Evolutionary conservation across 257 asterid genomes (phyloP), one percentile per base, ranked within the genome.

Genomic region (Nicotiana tabacum): DNA sequence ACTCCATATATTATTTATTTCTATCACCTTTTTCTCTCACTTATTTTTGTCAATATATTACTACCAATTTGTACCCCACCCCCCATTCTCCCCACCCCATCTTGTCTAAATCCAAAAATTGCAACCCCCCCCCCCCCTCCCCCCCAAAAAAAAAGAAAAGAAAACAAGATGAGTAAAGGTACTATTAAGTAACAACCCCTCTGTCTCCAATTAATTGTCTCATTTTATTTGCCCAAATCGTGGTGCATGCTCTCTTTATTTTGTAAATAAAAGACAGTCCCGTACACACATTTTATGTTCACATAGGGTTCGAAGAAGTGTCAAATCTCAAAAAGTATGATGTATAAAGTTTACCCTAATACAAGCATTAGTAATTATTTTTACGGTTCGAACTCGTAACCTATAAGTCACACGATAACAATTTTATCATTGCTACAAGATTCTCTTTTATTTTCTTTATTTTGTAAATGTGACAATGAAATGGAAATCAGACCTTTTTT

Each of bases 361-460:
- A 0, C 3, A 43, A 43, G 0, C 2, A 39, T 39, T 39, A 39
- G 2, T 39, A 1, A 0, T 0, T 39, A 1, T 39, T 7, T 39
- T 39, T 0, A 7, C 48, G 48, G 48, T 1, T 39, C 48, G 10
- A 39, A 39, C 46, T 39, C 10, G 48, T 39, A 39, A 39, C 10
- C 10, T 6, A 39, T 39, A 39, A 39, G 2, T 39, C 0, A 6
- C 9, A 39, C 2, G 10, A 7, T 7, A 0, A 7, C 1, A 39
- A 39, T 0, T 39, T 39, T 39, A 39, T 0, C 0, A 0, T 39
- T 7, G 10, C 11, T 8, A 0, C 0, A 8, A 1, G 0, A 0
- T 8, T 43, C 2, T 3, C 51, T 0, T 43, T 43, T 0, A 0
- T 0, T 8, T 43, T 17, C 12, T n/a, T 58, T n/a, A 58, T 18